These are phyloP conservation scores for Phoma herbarum DNA, from an alignment of 2,329 filamentous ascomycete genomes.

Conservation along the genomic window DNA sequence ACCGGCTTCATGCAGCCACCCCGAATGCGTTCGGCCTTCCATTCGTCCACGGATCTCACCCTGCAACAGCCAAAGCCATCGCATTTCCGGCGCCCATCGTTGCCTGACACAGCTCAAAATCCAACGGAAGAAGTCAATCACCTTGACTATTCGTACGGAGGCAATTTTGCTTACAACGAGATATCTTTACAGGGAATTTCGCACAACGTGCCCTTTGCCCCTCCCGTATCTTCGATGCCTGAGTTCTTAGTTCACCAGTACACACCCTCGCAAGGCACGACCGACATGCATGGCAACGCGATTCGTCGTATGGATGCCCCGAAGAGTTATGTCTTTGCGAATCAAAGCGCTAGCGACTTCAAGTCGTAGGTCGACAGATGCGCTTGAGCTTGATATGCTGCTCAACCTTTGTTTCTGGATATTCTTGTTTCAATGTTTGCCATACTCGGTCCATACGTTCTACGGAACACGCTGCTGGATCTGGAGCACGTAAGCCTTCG, in stretches of 20 bases:
- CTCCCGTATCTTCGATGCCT: constrained; percentile 42
- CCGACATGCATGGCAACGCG: constrained; percentile 40
- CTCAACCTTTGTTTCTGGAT: neutral
- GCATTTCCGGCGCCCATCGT: constrained; percentile 48
- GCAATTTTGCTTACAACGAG: constrained; percentile 41
- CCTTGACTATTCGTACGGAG: constrained; percentile 37
- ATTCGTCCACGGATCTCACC: constrained; percentile 47
- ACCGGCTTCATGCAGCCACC: constrained; percentile 49
- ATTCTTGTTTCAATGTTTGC: constrained; percentile 1
- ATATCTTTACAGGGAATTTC: constrained; percentile 43
- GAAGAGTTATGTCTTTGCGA: constrained; percentile 60
- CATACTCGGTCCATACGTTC: neutral
- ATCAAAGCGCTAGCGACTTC: constrained; percentile 57
- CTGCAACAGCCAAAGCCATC: constrained; percentile 48
- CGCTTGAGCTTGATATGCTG: neutral
- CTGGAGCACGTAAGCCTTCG: neutral
- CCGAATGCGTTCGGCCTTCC: constrained; percentile 45
- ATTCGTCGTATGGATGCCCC: constrained; percentile 44
- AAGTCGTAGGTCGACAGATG: constrained; percentile 6
- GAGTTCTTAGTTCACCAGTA: constrained; percentile 59
- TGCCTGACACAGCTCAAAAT: constrained; percentile 43
- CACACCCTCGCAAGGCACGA: constrained; percentile 53
- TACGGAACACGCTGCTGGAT: neutral
- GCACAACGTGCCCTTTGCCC: constrained; percentile 47
- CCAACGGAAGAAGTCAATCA: constrained; percentile 32